Evolutionary conservation across 164 flowering plant genomes (phyloP).

Genomic region (Vitis rupestris): DNA sequence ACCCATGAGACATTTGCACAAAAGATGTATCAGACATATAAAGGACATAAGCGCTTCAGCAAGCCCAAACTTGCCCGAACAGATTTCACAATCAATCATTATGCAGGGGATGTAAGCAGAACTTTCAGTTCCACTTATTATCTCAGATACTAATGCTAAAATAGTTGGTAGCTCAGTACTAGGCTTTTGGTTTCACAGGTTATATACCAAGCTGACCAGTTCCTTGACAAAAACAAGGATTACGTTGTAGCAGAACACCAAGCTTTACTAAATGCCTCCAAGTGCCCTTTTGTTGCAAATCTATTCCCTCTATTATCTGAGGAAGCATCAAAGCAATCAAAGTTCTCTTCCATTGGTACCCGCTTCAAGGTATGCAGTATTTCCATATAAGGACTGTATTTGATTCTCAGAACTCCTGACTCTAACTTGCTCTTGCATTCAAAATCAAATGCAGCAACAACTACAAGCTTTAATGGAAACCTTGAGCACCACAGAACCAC

Average conservation of each 20-base stretch:
- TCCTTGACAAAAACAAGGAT: conserved; percentile 90
- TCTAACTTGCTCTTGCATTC: neutral
- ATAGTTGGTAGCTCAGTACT: conserved; percentile 5
- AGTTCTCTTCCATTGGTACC: conserved; percentile 85
- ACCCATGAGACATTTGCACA: conserved; percentile 90
- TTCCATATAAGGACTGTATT: neutral
- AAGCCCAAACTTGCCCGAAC: conserved; percentile 83
- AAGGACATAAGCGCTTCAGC: conserved; percentile 74
- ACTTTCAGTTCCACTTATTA: neutral
- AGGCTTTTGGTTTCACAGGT: conserved; percentile 45
- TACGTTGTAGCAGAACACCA: conserved; percentile 88
- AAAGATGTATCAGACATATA: conserved; percentile 82
- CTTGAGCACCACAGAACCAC: conserved; percentile 77
- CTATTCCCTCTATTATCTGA: conserved; percentile 74
- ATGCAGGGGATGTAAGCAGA: conserved; percentile 84
- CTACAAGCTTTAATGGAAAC: conserved; percentile 83
- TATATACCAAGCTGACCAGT: conserved; percentile 80
- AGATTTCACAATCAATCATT: conserved; percentile 75
- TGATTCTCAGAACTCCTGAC: neutral
- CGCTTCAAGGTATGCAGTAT: conserved; percentile 66
- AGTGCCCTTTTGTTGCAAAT: conserved; percentile 62
- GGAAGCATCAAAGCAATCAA: conserved; percentile 79
- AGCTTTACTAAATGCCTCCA: conserved; percentile 64
- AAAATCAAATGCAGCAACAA: conserved; percentile 62
- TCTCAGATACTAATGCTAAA: neutral